Conservation (phyloP, 768 basidiomycete genomes). For the Phaeolepiota aurea region DNA sequence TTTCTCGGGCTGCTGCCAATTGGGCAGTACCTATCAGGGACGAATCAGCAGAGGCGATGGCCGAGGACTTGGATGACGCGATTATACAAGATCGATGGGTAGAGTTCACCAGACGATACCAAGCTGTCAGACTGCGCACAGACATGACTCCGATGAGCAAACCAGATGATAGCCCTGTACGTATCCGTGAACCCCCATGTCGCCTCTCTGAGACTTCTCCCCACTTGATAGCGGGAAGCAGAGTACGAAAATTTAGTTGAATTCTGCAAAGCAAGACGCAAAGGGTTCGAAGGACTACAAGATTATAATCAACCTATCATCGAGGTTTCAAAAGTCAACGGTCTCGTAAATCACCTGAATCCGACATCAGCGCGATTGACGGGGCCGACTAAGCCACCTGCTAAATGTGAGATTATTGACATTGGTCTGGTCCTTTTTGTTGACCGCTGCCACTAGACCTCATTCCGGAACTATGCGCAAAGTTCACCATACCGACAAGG, state of each 20-base stretch:
- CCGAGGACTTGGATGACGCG: conserved; percentile 47
- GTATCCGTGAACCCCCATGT: conserved; percentile 15
- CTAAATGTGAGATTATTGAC: conserved; percentile 46
- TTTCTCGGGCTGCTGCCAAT: conserved; percentile 41
- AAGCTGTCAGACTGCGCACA: conserved; percentile 41
- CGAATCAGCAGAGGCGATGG: conserved; percentile 24
- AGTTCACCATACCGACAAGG: conserved; percentile 69
- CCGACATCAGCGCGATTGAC: conserved; percentile 37
- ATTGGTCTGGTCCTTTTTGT: conserved; percentile 1
- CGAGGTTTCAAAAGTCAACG: conserved; percentile 49
- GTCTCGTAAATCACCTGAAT: conserved; percentile 49
- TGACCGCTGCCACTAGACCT: conserved; percentile 40
- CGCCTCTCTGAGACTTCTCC: conserved; percentile 1
- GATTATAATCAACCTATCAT: conserved; percentile 65
- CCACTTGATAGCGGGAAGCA: conserved; percentile 42
- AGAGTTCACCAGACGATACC: conserved; percentile 71
- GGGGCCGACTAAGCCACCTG: conserved; percentile 27
- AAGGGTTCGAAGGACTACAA: conserved; percentile 53
- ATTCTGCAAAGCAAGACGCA: conserved; percentile 54
- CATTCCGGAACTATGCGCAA: conserved; percentile 76
- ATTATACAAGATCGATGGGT: conserved; percentile 69
- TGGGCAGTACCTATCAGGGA: conserved; percentile 43
- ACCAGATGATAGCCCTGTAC: conserved; percentile 54
- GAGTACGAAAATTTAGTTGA: conserved; percentile 55
- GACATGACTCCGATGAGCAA: conserved; percentile 73